A percentile compares a stretch with the other conserved stretches of the same genome.
These are phyloP conservation scores for Hortaea werneckii DNA, from an alignment of 2,329 filamentous ascomycete genomes.

Conservation along the genomic window DNA sequence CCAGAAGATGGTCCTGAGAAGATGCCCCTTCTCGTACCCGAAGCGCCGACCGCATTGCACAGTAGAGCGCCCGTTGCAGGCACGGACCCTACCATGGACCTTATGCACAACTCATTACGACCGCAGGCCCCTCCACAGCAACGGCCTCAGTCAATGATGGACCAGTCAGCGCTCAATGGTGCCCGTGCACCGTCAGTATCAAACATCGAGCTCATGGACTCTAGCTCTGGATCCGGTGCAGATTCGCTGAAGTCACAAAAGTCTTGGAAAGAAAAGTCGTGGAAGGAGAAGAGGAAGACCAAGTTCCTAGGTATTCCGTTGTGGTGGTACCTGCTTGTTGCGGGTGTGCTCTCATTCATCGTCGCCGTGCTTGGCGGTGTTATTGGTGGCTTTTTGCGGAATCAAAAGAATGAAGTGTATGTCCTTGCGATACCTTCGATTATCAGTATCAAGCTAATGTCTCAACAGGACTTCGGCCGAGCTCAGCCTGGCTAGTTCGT, in stretches of 20 bases:
- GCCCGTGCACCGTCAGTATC: conserved; percentile 2
- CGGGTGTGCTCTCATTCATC: conserved; percentile 22
- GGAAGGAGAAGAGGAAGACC: conserved; percentile 29
- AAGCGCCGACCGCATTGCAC: conserved; percentile 20
- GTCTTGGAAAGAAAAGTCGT: conserved; percentile 27
- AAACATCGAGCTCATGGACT: background rate
- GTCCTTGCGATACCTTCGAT: background rate
- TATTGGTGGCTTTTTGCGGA: conserved; percentile 25
- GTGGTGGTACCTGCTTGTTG: conserved; percentile 23
- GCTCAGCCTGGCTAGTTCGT: conserved; percentile 5
- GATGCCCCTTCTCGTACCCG: conserved; percentile 39
- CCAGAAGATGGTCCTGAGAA: conserved; percentile 55
- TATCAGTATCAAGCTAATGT: too few relatives aligned
- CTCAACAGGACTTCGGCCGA: background rate
- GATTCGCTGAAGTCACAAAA: conserved; percentile 1
- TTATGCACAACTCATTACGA: conserved; percentile 24
- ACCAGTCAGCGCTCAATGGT: conserved; percentile 16
- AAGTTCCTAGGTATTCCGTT: conserved; percentile 26
- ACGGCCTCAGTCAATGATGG: conserved; percentile 25
- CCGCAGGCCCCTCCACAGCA: conserved; percentile 17
- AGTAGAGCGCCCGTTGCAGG: conserved; percentile 24
- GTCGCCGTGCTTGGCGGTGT: conserved; percentile 24
- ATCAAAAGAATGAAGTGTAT: conserved; percentile 4
- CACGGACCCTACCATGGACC: conserved; percentile 22
- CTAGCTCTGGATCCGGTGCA: background rate